Conservation (phyloP, 805 yeast species). For the Wickerhamiella azymoides region DNA sequence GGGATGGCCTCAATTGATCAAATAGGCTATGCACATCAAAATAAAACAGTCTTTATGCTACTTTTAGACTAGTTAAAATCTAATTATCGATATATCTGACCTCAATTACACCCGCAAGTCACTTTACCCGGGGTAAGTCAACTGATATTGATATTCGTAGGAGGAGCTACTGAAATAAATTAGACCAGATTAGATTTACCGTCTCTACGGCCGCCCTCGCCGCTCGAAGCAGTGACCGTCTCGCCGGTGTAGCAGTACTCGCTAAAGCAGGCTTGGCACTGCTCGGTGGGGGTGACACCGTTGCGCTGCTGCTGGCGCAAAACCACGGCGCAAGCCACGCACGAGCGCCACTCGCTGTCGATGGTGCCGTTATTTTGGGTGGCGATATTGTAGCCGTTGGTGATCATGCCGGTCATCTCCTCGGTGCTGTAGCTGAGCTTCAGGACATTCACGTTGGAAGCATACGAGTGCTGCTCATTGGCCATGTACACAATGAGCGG, state of each 20-base stretch:
- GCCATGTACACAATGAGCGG: constrained; percentile 68
- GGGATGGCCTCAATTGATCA: too few relatives aligned
- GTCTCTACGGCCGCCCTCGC: not conserved
- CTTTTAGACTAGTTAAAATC: too few relatives aligned
- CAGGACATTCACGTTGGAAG: constrained; percentile 62
- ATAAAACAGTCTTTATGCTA: too few relatives aligned
- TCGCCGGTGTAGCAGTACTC: constrained; percentile 56
- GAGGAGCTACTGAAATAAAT: too few relatives aligned
- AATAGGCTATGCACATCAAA: too few relatives aligned
- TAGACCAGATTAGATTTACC: not conserved
- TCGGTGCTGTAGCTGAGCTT: constrained; percentile 46
- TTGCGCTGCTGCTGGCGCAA: constrained; percentile 68
- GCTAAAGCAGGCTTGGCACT: constrained; percentile 60
- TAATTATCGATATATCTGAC: too few relatives aligned
- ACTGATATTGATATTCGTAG: too few relatives aligned
- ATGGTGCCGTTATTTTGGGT: constrained; percentile 54
- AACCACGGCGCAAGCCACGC: constrained; percentile 76
- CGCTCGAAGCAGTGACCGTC: not conserved
- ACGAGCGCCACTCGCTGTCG: constrained; percentile 58
- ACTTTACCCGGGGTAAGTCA: too few relatives aligned
- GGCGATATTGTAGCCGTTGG: constrained; percentile 68
- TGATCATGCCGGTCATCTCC: constrained; percentile 47
- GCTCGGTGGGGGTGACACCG: constrained; percentile 45
- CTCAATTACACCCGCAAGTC: too few relatives aligned
- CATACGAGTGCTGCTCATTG: constrained; percentile 49